Base-by-base conservation (phyloP, 2,329 filamentous ascomycete genomes). In the Aciculosporium take region DNA sequence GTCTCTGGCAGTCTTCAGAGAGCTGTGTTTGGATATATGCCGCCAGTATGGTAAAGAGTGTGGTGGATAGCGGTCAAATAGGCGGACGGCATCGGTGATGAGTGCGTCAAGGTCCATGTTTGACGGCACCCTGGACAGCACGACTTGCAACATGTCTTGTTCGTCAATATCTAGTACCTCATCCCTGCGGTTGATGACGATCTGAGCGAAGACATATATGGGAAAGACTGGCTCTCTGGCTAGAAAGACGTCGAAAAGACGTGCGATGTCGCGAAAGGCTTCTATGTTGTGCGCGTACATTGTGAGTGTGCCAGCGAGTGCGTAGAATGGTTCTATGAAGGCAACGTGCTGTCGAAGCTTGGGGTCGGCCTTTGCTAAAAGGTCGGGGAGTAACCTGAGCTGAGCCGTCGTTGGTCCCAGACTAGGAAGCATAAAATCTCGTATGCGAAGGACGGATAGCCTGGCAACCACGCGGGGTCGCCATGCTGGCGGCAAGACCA, bases 241-340 rank as follows among this genome's bases (percentile, higher is more conserved):
- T 5, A 98, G 70, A 37, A 98, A 72, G 41, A 89, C 88, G 63
- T 98, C 91, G 58, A 95, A 98, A 1, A 98, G 67, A 20, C 91
- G 77, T 27, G 87, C 76, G 54, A 98, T 96, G 50, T 89, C 83
- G 47, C 76, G 75, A 57, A 94, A 95, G 32, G 81, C 79, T 60
- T 91, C 81, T 46, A 98, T 87, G 58, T 96, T 89, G 62, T 98
- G 91, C 15, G 91, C 87, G 60, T 95, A 98, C 67, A 98, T 79
- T 27, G 93, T 98, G 33, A 98, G 71, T 0, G 87, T 94, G 37
- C 86, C 87, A n/a, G 85, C 79, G 5, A 98, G 70, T 4, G 91
- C 91, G 59, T 94, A 98, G 60, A 88, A 95, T 1, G 91, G 89
- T 55, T 88, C 78, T 13, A 80, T 82, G 20, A 70, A 72, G 1